Evolutionary conservation across 192 early-diverging fungal species (phyloP).

Genomic region (Coemansia sp.): DNA sequence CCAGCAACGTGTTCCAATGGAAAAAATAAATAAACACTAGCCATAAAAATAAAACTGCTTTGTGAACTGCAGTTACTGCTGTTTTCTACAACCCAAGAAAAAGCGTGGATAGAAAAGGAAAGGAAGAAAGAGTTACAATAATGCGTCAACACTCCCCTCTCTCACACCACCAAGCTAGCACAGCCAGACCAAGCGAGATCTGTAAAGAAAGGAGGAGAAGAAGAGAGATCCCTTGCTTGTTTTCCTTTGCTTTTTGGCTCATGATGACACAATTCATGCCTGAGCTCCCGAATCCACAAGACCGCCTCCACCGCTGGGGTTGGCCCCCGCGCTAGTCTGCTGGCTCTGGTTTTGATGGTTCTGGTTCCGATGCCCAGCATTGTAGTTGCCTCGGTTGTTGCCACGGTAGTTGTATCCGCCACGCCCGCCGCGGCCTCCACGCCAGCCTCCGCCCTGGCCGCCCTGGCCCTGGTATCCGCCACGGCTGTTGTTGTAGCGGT

Average conservation of each 20-base stretch:
- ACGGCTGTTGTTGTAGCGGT: conserved; percentile 55
- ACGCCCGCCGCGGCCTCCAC: conserved; percentile 42
- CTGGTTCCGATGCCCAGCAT: conserved; percentile 43
- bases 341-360: conserved; percentile 46
- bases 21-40: neutral
- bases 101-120: neutral
- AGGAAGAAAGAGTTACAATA: neutral
- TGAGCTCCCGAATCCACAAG: conserved; percentile 9
- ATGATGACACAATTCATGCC: neutral
- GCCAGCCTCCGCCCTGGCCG: conserved; percentile 15
- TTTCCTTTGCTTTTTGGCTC: too few species aligned
- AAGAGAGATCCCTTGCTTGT: too few species aligned
- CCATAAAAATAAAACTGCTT: neutral
- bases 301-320: neutral
- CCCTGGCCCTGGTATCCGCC: conserved; percentile 33
- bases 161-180: neutral
- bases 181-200: too few species aligned
- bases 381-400: conserved; percentile 25
- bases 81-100: neutral
- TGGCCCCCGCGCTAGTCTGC: conserved; percentile 14
- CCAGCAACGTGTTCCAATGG: neutral
- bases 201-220: too few species aligned
- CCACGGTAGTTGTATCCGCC: conserved; percentile 55
- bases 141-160: neutral
- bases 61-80: neutral